phyloP scores from a whole-genome alignment of 176 grass and related monocot genomes.

The Canna indica region DNA sequence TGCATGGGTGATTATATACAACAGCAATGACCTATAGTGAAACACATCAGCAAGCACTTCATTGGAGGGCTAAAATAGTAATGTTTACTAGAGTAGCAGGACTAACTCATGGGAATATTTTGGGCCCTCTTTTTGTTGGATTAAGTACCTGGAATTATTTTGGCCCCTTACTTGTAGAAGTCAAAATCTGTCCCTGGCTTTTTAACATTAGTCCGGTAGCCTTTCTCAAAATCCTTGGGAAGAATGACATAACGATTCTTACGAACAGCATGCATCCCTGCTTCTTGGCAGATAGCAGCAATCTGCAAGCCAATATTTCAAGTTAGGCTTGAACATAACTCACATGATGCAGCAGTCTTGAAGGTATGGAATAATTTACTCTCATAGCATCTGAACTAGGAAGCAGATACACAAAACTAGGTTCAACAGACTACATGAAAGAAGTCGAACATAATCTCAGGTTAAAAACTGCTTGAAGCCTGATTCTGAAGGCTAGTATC shows the following conservation, averaged over 20 bases:
- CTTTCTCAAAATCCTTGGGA: conserved; percentile 95
- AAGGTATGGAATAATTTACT: background rate
- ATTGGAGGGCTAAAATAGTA: background rate
- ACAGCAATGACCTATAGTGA: background rate
- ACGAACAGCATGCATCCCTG: conserved; percentile 94
- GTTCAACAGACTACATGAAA: background rate
- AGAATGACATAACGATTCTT: conserved; percentile 95
- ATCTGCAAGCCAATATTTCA: conserved; percentile 33
- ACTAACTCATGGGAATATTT: background rate
- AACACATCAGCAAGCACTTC: background rate
- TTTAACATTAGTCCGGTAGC: conserved; percentile 92
- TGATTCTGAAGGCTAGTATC: no score
- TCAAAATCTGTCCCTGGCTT: conserved; percentile 92
- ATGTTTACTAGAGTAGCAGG: background rate
- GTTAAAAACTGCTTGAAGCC: no score
- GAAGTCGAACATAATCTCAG: no score
- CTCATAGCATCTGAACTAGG: no score
- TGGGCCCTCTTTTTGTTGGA: conserved; percentile 39
- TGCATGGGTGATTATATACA: background rate
- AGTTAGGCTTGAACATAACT: background rate
- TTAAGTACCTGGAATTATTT: background rate
- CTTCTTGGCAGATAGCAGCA: conserved; percentile 84
- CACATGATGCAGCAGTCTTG: background rate
- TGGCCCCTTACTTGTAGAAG: conserved; percentile 74
- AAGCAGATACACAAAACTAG: background rate